phyloP scores from a whole-genome alignment of 1,284 basidiomycete genomes.

The Ustilago lituana region DNA sequence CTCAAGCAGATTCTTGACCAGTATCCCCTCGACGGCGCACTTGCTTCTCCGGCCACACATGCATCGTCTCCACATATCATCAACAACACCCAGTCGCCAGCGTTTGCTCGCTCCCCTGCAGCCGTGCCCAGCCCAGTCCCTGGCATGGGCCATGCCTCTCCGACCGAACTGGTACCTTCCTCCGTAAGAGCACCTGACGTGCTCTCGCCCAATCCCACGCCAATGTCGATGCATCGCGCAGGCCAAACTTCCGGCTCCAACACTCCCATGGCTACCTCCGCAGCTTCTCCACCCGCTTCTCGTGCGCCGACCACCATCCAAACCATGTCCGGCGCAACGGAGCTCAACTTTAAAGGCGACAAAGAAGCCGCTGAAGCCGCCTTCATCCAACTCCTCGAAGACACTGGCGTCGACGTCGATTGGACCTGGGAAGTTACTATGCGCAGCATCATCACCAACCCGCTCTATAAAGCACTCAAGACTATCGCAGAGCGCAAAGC shows the following conservation, averaged over 20 bases:
- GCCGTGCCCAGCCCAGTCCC: conserved; percentile 17
- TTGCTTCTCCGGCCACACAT: conserved; percentile 1
- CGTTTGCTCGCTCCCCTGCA: conserved; percentile 5
- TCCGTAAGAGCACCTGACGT: not conserved
- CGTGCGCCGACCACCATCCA: conserved; percentile 3
- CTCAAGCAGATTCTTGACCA: conserved; percentile 58
- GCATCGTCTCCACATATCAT: conserved; percentile 7
- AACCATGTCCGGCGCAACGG: conserved; percentile 28
- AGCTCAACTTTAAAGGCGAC: conserved; percentile 73
- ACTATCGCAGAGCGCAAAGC: conserved; percentile 93
- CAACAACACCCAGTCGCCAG: conserved; percentile 12
- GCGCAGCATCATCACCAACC: conserved; percentile 96
- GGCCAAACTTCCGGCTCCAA: conserved; percentile 31
- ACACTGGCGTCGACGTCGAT: conserved; percentile 85
- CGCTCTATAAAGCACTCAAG: conserved; percentile 92
- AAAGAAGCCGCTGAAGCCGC: conserved; percentile 91
- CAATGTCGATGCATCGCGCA: no score
- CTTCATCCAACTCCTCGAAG: conserved; percentile 86
- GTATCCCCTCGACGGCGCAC: conserved; percentile 27
- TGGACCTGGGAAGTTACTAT: conserved; percentile 99
- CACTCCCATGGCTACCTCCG: conserved; percentile 15
- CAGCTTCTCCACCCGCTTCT: conserved; percentile 4
- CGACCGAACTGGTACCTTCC: not conserved
- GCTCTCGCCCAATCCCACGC: conserved; percentile 6
- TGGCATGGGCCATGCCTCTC: conserved; percentile 4